phyloP scores from a whole-genome alignment of 1,284 basidiomycete species.

The Laetiporus sulphureus region DNA sequence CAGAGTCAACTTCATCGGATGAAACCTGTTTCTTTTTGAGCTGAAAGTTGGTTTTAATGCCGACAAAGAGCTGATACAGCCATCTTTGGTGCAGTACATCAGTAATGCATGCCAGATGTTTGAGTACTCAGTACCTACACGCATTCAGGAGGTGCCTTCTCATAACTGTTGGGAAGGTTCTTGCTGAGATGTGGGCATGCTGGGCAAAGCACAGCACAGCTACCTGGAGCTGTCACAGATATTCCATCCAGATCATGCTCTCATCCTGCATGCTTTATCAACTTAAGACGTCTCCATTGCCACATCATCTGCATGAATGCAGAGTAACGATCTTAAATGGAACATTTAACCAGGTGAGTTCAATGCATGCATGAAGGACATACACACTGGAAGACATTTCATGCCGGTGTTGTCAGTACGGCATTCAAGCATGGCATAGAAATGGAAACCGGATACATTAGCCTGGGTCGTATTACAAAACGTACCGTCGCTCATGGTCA shows the following conservation, averaged over 20 bases:
- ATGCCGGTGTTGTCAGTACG: constrained; percentile 8
- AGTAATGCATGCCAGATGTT: background rate
- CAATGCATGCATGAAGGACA: background rate
- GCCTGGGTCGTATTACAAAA: no score
- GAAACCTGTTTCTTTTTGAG: constrained; percentile 20
- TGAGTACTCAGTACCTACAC: constrained; percentile 3
- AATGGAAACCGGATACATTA: constrained; percentile 19
- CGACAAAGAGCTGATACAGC: constrained; percentile 18
- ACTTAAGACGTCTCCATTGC: constrained; percentile 15
- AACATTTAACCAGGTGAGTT: background rate
- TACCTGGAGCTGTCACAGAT: constrained; percentile 11
- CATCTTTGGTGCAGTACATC: constrained; percentile 12
- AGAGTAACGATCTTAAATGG: constrained; percentile 11
- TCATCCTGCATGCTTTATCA: constrained; percentile 15
- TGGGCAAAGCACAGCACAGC: constrained; percentile 20
- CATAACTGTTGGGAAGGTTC: constrained; percentile 25
- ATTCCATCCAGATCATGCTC: constrained; percentile 14
- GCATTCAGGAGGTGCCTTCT: constrained; percentile 1
- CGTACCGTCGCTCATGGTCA: no score
- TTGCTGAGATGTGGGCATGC: constrained; percentile 24
- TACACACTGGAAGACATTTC: background rate
- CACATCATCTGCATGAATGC: constrained; percentile 14
- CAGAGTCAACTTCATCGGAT: constrained; percentile 15
- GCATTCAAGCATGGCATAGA: constrained; percentile 20
- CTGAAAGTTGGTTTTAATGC: constrained; percentile 25